Evolutionary conservation across 1,284 basidiomycete species (phyloP), one percentile per base, ranked within the genome.

Genomic region (Puccinia brachypodii): DNA sequence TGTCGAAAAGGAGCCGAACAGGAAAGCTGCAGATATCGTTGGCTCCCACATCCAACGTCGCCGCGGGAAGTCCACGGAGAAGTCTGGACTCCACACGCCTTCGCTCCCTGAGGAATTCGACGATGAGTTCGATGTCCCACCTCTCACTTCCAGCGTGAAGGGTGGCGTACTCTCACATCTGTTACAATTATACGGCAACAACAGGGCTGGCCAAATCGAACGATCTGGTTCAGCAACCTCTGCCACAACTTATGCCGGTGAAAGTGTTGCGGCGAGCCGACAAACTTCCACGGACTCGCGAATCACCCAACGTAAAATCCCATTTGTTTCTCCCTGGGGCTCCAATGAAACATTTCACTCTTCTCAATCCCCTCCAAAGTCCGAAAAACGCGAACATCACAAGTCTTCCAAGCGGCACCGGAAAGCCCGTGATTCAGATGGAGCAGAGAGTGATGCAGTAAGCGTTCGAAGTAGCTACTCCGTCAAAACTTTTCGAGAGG

Each of bases 131-230:
- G 71, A 81, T 47, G 50, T 9, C 3, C 42, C 71, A 2, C 44
- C 71, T 56, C n/a, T 25, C 28, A 25, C 4, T 56, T 56, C 42
- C 6, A 36, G 28, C 31, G 31, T 56, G 16, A 81, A 81, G 53
- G 71, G 72, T 36, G 79, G 79, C 19, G 79, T 81, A 16, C 72
- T 81, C 28, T 81, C 79, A 9, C 79, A 81, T 56, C 60, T 81
- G 7, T 44, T 81, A 42, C 28, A 81, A 47, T 38, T 81, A 14
- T 81, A 81, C 44, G 72, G 79, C 33, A 72, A 64, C 42, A 69
- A 66, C 38, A 40, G 38, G 13, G 36, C 62, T 31, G 56, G 50
- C 22, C 50, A 36, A n/a, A 42, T 81, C 42, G 78, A 81, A 33
- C 53, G 78, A 50, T 81, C 31, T 42, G 69, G 40, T 36, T 81